phyloP scores from a whole-genome alignment of 805 yeast genomes.

The Candida dajiaensis region DNA sequence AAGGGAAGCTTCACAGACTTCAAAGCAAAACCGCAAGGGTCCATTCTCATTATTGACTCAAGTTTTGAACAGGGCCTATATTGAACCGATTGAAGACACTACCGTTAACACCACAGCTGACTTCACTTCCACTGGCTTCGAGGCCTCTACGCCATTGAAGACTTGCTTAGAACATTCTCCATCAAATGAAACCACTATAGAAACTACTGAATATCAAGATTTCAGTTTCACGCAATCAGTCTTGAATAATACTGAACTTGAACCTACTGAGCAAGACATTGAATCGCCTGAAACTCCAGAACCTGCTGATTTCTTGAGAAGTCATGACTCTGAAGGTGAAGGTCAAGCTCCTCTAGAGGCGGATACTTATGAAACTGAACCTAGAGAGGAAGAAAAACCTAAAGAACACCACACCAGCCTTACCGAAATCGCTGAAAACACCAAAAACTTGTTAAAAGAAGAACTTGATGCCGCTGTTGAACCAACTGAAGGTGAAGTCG shows the following conservation, averaged over 20 bases:
- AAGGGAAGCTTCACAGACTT: background rate
- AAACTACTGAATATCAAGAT: background rate
- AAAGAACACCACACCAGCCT: background rate
- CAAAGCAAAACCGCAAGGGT: background rate
- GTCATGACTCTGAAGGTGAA: constrained; percentile 1
- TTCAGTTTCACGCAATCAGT: background rate
- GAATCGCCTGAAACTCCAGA: background rate
- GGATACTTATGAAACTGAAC: background rate
- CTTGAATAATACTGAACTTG: background rate
- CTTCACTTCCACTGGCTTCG: background rate
- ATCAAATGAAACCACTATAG: background rate
- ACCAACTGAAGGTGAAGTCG: background rate
- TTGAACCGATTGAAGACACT: background rate
- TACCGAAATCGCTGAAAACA: background rate
- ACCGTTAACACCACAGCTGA: background rate
- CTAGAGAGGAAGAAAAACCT: background rate
- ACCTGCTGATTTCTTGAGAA: background rate
- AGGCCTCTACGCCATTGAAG: background rate
- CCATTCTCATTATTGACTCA: background rate
- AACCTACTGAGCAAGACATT: background rate
- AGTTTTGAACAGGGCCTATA: background rate
- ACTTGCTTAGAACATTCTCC: background rate
- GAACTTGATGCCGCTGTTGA: background rate
- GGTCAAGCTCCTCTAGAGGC: background rate
- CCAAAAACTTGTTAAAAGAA: background rate